These are phyloP conservation scores for Boletellus sp. DNA, from an alignment of 768 basidiomycete genomes.

Conservation along the genomic window DNA sequence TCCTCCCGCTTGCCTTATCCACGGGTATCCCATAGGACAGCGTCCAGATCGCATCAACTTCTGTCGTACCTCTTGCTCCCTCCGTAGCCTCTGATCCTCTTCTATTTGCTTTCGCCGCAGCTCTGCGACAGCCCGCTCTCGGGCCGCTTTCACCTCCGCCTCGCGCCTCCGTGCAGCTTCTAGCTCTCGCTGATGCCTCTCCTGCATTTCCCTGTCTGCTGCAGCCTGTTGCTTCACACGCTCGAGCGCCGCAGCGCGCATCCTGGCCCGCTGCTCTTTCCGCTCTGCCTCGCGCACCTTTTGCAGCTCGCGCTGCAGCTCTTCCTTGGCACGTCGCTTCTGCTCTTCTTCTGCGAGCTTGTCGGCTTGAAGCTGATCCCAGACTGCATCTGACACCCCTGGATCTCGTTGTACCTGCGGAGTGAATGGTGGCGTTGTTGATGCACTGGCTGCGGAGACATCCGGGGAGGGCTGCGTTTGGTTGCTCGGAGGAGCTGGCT, in stretches of 20 bases:
- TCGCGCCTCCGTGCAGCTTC: conserved; percentile 31
- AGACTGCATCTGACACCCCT: conserved; percentile 50
- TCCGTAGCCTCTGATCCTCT: conserved; percentile 9
- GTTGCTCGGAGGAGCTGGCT: conserved; percentile 1
- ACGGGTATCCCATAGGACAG: conserved; percentile 44
- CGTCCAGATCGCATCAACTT: conserved; percentile 46
- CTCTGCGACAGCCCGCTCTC: conserved; percentile 24
- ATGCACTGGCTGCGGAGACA: neutral
- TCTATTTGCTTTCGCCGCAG: conserved; percentile 27
- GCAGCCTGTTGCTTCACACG: conserved; percentile 14
- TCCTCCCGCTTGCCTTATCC: conserved; percentile 39
- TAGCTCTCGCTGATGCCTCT: conserved; percentile 22
- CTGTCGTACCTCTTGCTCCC: conserved; percentile 34
- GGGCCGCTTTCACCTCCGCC: conserved; percentile 20
- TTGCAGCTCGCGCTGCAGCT: conserved; percentile 17
- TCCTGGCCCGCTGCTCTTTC: conserved; percentile 20
- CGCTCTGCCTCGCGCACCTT: conserved; percentile 17
- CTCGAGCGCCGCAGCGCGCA: conserved; percentile 20
- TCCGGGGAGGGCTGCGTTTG: neutral
- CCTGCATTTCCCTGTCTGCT: conserved; percentile 17
- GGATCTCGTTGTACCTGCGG: conserved; percentile 37
- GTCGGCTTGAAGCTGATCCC: conserved; percentile 46
- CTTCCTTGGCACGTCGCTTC: conserved; percentile 15
- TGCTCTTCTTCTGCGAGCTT: conserved; percentile 25
- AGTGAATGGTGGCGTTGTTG: neutral